phyloP scores from a whole-genome alignment of 345 rosid genomes.

The Garcia nutans region DNA sequence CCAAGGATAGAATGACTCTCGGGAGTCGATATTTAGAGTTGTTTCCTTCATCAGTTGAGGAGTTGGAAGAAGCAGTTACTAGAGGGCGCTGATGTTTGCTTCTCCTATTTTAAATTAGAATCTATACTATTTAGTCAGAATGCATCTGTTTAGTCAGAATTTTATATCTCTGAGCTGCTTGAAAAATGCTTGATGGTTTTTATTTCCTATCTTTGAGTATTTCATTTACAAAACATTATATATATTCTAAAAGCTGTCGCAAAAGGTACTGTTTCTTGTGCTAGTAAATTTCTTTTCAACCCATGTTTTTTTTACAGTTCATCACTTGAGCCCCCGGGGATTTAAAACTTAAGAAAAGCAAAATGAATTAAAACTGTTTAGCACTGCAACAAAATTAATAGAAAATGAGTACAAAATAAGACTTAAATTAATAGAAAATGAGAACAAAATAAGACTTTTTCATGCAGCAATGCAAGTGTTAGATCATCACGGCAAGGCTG shows the following conservation, averaged over 20 bases:
- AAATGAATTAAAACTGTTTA: neutral
- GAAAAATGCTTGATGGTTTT: neutral
- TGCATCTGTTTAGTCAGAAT: too few relatives aligned
- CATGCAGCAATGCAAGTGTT: neutral
- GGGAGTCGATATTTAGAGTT: slow-evolving; percentile 96
- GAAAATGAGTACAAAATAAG: neutral
- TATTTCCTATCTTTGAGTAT: neutral
- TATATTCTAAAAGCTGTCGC: neutral
- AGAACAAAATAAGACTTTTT: neutral
- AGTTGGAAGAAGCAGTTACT: slow-evolving; percentile 66
- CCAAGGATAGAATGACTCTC: slow-evolving; percentile 82
- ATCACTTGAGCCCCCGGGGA: neutral
- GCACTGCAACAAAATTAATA: too few relatives aligned
- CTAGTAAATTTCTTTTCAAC: too few relatives aligned
- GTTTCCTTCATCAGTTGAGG: slow-evolving; percentile 76
- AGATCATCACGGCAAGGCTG: neutral
- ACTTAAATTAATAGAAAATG: neutral
- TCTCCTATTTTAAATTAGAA: neutral
- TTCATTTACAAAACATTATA: neutral
- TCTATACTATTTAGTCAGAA: neutral
- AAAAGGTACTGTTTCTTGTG: too few relatives aligned
- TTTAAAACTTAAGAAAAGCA: neutral
- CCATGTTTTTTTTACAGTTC: neutral
- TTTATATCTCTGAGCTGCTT: neutral
- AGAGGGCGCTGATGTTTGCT: slow-evolving; percentile 63